phyloP scores from a whole-genome alignment of 2,329 filamentous ascomycete genomes.

The Penicillium glabrum region DNA sequence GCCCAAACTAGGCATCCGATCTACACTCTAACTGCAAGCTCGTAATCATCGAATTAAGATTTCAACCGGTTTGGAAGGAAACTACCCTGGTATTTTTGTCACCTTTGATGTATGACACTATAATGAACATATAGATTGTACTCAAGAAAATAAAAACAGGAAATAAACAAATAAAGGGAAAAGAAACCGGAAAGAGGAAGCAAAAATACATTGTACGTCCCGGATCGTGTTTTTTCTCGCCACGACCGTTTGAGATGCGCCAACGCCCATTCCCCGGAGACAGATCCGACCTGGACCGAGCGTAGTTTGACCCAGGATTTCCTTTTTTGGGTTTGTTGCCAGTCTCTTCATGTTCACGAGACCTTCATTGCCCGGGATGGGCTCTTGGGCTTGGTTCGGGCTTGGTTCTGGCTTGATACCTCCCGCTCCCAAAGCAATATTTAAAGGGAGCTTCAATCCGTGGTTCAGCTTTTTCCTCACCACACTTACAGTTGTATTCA shows the following conservation, averaged over 20 bases:
- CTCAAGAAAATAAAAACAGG: background rate
- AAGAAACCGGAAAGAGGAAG: too few relatives aligned
- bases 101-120: background rate
- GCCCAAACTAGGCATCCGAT: constrained; percentile 17
- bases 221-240: background rate
- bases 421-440: constrained; percentile 3
- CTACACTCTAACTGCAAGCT: background rate
- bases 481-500: background rate
- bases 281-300: constrained; percentile 1
- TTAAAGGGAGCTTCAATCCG: constrained; percentile 5
- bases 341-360: constrained; percentile 17
- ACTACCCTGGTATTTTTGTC: background rate
- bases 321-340: constrained; percentile 1
- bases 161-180: background rate
- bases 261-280: constrained; percentile 1
- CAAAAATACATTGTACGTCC: background rate
- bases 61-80: background rate
- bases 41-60: background rate
- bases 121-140: background rate
- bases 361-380: constrained; percentile 1
- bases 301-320: background rate
- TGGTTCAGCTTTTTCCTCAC: background rate
- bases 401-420: background rate
- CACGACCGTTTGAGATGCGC: background rate
- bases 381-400: background rate